Evolutionary conservation across 2,329 filamentous ascomycete species (phyloP).

Genomic region (Talaromyces sp.): DNA sequence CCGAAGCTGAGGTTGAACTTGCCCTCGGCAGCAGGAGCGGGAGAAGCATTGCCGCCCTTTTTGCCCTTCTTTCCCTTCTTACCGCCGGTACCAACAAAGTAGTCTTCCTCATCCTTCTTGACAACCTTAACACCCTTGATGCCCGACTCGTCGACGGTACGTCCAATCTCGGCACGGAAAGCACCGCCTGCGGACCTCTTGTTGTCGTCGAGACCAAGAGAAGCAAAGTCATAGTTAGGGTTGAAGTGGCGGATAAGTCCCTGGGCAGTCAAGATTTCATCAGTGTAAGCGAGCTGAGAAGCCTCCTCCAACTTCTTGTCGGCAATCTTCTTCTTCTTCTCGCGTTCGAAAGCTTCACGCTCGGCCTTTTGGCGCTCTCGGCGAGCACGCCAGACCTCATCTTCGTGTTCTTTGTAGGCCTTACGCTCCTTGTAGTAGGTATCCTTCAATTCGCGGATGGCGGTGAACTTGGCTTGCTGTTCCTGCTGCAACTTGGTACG

Average conservation of each 20-base stretch:
- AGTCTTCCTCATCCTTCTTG: slow-evolving; percentile 87
- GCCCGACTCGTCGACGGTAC: slow-evolving; percentile 78
- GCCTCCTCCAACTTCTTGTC: slow-evolving; percentile 54
- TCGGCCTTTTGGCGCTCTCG: slow-evolving; percentile 79
- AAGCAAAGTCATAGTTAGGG: slow-evolving; percentile 68
- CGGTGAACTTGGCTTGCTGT: slow-evolving; percentile 80
- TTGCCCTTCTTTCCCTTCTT: slow-evolving; percentile 89
- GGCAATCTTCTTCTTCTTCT: slow-evolving; percentile 51
- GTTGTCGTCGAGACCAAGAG: slow-evolving; percentile 50
- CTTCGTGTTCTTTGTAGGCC: slow-evolving; percentile 79
- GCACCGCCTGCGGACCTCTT: slow-evolving; percentile 57
- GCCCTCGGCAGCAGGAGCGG: slow-evolving; percentile 46
- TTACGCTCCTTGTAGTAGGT: slow-evolving; percentile 78
- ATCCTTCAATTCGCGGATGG: slow-evolving; percentile 84
- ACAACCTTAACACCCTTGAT: slow-evolving; percentile 81
- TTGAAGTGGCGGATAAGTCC: slow-evolving; percentile 89
- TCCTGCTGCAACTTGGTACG: slow-evolving; percentile 76
- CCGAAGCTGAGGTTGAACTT: slow-evolving; percentile 87
- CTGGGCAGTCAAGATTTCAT: slow-evolving; percentile 87
- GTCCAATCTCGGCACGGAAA: slow-evolving; percentile 73
- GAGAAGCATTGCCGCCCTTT: slow-evolving; percentile 57
- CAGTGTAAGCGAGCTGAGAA: slow-evolving; percentile 75
- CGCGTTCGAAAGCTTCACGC: slow-evolving; percentile 55
- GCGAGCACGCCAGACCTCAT: slow-evolving; percentile 71
- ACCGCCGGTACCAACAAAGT: slow-evolving; percentile 67